A percentile compares a stretch with the other conserved stretches of the same genome.
These are phyloP conservation scores for Vitis hybrid DNA, from an alignment of 177 flowering plant genomes.

Conservation along the genomic window DNA sequence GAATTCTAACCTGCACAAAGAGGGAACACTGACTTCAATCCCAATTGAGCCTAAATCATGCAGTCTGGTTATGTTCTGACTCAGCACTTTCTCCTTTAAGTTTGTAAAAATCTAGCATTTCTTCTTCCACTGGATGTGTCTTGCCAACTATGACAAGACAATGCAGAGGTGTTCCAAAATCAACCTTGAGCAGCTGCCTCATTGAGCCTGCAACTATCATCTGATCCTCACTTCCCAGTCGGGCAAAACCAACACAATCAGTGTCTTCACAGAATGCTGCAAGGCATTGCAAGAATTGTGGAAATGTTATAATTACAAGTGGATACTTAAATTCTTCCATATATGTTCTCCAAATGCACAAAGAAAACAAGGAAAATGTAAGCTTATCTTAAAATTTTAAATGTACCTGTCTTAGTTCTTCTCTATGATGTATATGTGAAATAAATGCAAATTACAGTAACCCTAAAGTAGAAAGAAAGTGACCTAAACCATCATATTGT, in stretches of 20 bases:
- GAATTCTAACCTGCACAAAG: too few species aligned
- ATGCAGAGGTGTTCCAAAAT: constrained; percentile 90
- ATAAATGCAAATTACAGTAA: too few species aligned
- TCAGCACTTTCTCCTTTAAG: constrained; percentile 6
- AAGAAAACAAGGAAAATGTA: too few species aligned
- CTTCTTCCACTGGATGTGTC: constrained; percentile 89
- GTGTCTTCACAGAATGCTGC: constrained; percentile 76
- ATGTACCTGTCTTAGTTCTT: too few species aligned
- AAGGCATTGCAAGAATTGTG: constrained; percentile 1
- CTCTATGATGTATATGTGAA: too few species aligned
- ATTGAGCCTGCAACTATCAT: constrained; percentile 74
- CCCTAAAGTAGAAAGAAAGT: too few species aligned
- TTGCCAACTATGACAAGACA: constrained; percentile 86
- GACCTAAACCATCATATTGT: too few species aligned
- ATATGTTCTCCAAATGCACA: too few species aligned
- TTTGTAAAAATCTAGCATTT: constrained; percentile 73
- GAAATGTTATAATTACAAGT: neutral
- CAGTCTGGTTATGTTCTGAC: too few species aligned
- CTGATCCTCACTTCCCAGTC: constrained; percentile 87
- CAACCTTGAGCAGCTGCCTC: constrained; percentile 57
- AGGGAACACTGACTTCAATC: too few species aligned
- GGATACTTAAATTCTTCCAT: neutral
- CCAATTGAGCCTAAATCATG: too few species aligned
- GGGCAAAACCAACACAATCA: constrained; percentile 80
- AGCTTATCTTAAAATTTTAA: too few species aligned